These are phyloP conservation scores for Aaosphaeria pasadenensis DNA, from an alignment of 2,329 filamentous ascomycete species.

Conservation along the genomic window DNA sequence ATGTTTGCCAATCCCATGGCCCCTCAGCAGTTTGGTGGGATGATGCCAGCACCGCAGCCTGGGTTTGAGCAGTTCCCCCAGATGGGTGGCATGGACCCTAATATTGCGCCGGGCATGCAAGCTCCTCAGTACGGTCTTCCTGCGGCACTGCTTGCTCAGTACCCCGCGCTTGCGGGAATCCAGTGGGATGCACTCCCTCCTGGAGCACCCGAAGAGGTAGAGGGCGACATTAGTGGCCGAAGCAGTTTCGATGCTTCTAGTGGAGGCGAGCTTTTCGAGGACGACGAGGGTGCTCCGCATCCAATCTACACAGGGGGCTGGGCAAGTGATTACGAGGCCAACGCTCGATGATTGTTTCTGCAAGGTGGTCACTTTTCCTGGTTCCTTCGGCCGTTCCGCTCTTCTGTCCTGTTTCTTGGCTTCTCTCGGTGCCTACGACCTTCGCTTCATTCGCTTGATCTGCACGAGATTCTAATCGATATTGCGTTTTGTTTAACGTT, in stretches of 20 bases:
- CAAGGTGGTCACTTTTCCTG: background rate
- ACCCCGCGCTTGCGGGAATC: conserved; percentile 85
- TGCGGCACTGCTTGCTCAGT: conserved; percentile 83
- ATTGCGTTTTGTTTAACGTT: no score
- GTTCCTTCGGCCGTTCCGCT: background rate
- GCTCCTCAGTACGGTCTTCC: conserved; percentile 60
- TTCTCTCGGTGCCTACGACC: background rate
- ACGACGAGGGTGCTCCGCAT: conserved; percentile 58
- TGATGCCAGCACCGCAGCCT: conserved; percentile 30
- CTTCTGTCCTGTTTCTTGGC: background rate
- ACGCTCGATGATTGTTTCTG: conserved; percentile 8
- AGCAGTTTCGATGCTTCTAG: conserved; percentile 76
- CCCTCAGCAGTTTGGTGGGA: conserved; percentile 26
- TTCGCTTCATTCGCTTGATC: no score
- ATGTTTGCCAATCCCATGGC: conserved; percentile 30
- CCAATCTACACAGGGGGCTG: conserved; percentile 29
- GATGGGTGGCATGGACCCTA: conserved; percentile 23
- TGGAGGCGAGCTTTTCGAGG: conserved; percentile 67
- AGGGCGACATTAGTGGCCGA: conserved; percentile 67
- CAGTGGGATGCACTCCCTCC: conserved; percentile 78
- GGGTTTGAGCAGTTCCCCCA: conserved; percentile 32
- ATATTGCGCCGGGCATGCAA: conserved; percentile 10
- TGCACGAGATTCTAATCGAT: no score
- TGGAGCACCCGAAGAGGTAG: conserved; percentile 53
- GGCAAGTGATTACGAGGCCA: conserved; percentile 33